Evolutionary conservation across 257 asterid species (phyloP).

Genomic region (Linaria vulgaris): DNA sequence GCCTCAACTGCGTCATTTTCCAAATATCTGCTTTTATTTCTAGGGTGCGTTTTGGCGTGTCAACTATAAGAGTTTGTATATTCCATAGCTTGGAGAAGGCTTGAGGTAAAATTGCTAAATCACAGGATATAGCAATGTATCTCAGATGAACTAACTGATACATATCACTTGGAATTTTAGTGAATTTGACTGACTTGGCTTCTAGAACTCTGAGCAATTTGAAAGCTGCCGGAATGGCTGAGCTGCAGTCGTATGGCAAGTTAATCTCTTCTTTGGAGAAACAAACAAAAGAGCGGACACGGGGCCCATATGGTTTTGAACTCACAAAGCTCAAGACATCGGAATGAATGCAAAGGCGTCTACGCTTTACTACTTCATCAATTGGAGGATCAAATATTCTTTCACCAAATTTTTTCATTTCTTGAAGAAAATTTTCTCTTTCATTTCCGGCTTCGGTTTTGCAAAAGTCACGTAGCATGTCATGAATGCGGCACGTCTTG

Average conservation of each 20-base stretch:
- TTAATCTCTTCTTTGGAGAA: slow-evolving; percentile 26
- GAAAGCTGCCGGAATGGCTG: slow-evolving; percentile 36
- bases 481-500: slow-evolving; percentile 39
- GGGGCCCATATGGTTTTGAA: slow-evolving; percentile 28
- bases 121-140: slow-evolving; percentile 36
- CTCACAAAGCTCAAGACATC: slow-evolving; percentile 23
- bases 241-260: slow-evolving; percentile 18
- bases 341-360: slow-evolving; percentile 45
- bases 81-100: slow-evolving; percentile 47
- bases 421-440: slow-evolving; percentile 37
- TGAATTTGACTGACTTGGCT: slow-evolving; percentile 31
- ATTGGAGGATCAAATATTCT: slow-evolving; percentile 30
- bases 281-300: slow-evolving; percentile 40
- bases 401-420: slow-evolving; percentile 29
- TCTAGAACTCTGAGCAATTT: slow-evolving; percentile 45
- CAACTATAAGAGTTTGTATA: slow-evolving; percentile 45
- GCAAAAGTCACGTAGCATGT: slow-evolving; percentile 38
- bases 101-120: slow-evolving; percentile 29
- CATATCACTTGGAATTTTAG: slow-evolving; percentile 22
- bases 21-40: slow-evolving; percentile 43
- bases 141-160: slow-evolving; percentile 37
- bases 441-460: slow-evolving; percentile 25
- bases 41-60: slow-evolving; percentile 37
- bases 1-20: slow-evolving; percentile 45
- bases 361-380: slow-evolving; percentile 3